A percentile compares a stretch with the other conserved stretches of the same genome.
Conservation (phyloP, 1,284 basidiomycete species). For the Boletellus dicymbophilus region DNA sequence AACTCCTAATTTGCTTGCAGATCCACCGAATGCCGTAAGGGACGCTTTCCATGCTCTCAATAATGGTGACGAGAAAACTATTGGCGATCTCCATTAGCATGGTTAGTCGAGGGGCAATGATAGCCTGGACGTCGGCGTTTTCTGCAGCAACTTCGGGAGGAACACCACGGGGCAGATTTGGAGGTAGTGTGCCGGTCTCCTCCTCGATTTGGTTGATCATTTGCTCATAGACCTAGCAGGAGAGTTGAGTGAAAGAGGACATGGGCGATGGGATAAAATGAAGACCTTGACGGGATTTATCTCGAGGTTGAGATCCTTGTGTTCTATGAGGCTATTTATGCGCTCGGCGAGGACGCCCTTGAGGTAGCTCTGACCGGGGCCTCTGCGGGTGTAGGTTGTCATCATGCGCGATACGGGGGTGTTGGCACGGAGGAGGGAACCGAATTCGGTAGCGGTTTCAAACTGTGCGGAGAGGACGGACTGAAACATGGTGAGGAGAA, state of each 20-base stretch:
- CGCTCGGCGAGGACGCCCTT: conserved; percentile 96
- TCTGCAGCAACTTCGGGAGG: conserved; percentile 92
- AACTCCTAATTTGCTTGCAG: conserved; percentile 97
- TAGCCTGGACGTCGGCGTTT: conserved; percentile 94
- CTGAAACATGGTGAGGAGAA: conserved; percentile 98
- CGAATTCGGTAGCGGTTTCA: conserved; percentile 97
- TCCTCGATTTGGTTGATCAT: conserved; percentile 99
- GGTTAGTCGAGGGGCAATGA: conserved; percentile 93
- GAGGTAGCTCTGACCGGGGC: conserved; percentile 96
- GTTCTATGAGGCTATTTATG: conserved; percentile 97
- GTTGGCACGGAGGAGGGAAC: conserved; percentile 95
- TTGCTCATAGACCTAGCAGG: conserved; percentile 87
- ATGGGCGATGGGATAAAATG: background rate
- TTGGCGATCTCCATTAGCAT: conserved; percentile 99
- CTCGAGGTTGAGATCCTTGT: conserved; percentile 98
- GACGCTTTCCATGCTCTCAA: conserved; percentile 96
- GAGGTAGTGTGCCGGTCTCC: conserved; percentile 88
- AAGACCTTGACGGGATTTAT: conserved; percentile 96
- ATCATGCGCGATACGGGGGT: conserved; percentile 99
- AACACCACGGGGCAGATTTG: conserved; percentile 90
- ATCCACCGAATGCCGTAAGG: conserved; percentile 99
- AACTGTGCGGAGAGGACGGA: conserved; percentile 98
- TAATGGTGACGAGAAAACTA: conserved; percentile 96
- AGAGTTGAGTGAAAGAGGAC: background rate
- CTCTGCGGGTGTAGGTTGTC: conserved; percentile 98